Base-by-base conservation (phyloP, 2,329 filamentous ascomycete genomes). In the Alternaria alternata region DNA sequence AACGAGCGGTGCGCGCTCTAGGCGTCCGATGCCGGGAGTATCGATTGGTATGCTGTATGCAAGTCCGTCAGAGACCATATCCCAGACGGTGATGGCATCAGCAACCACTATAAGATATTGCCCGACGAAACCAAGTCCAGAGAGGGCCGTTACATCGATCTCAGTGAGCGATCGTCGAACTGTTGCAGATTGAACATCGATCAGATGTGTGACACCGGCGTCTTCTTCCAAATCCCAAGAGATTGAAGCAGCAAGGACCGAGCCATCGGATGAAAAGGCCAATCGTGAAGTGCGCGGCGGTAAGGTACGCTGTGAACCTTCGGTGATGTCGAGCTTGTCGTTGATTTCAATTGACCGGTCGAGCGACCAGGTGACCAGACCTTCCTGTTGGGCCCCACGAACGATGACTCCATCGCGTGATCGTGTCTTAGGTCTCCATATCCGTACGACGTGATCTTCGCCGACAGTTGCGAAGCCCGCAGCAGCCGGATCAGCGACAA, bases 401-500 rank as follows among this genome's bases (percentile, higher is more conserved):
- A 89, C 83, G 8, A 87, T 82, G 39, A 91, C 81, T 4, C 91
- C 92, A 68, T 91, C 87, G 48, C 88, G 87, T 63, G 88, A 85
- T 46, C 91, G 86, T 6, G 86, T 84, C 76, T 87, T 91, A 11
- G 91, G 88, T n/a, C 86, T 86, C 95, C 95, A 99, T 48, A 95
- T 82, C 39, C 92, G 88, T 38, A 96, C 86, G 22, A 87, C 81
- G 11, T 89, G 89, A 75, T 99, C 94, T 56, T 89, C 87, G 36
- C 94, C 95, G 39, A 97, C 84, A 1, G 94, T 96, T 8, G 92
- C 91, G 75, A 98, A 97, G 47, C 90, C 88, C 49, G 87, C 81
- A 7, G 85, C 85, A 4, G 81, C 84, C 4, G 92, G 91, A 64
- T 94, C 89, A 16, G 90, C 85, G 3, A 87, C 87, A 6, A 98